Conservation (phyloP, 305 asterid species). For the Fraxinus nigra region DNA sequence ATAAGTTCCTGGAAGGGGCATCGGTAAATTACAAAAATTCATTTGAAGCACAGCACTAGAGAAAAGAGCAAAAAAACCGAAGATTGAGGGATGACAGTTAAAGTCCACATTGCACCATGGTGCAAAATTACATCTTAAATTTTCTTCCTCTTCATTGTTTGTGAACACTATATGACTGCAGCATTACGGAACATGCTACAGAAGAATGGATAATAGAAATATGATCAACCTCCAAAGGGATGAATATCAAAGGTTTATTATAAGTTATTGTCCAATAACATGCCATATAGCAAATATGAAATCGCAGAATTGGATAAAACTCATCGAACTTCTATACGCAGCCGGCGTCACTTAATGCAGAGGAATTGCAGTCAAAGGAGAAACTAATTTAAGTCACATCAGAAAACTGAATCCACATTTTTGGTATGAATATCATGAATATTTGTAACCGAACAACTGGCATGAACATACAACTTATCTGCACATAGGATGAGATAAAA, state of each 20-base stretch:
- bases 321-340: not conserved
- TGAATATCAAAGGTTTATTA: not conserved
- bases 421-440: not conserved
- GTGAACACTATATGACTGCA: not conserved
- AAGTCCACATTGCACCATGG: not conserved
- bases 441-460: not conserved
- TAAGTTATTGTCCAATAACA: not conserved
- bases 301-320: not conserved
- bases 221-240: not conserved
- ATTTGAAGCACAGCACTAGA: not conserved
- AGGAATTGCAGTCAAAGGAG: not conserved
- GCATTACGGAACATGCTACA: not conserved
- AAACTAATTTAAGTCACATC: not conserved
- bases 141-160: not conserved
- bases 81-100: not conserved
- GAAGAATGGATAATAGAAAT: not conserved
- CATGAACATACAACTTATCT: not conserved
- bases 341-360: not conserved
- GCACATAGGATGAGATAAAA: not conserved
- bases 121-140: not conserved
- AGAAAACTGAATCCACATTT: not conserved
- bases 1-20: slow-evolving; percentile 68
- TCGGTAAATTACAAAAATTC: slow-evolving; percentile 8
- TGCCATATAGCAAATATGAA: not conserved
- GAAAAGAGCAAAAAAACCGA: not conserved